These are phyloP conservation scores for Vinca major DNA, from an alignment of 305 asterid genomes.

Conservation along the genomic window DNA sequence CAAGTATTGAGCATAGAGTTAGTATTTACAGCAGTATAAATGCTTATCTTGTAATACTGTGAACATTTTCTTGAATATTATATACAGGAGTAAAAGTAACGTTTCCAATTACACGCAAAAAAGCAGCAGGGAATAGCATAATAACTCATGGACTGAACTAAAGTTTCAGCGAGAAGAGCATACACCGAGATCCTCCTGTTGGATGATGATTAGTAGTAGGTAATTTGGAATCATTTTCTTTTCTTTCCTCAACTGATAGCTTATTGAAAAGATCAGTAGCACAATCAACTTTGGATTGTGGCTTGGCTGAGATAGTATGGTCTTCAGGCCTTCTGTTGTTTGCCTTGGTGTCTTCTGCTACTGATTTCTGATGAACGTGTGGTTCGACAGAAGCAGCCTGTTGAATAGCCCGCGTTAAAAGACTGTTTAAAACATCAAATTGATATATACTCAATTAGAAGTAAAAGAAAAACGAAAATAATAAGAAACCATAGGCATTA, in stretches of 20 bases:
- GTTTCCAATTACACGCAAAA: background rate
- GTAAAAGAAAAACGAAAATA: background rate
- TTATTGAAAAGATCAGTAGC: slow-evolving; percentile 71
- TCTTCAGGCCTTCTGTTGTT: slow-evolving; percentile 2
- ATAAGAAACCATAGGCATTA: slow-evolving; percentile 19
- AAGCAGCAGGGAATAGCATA: slow-evolving; percentile 3
- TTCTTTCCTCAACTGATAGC: slow-evolving; percentile 58
- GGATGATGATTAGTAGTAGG: slow-evolving; percentile 39
- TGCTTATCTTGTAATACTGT: background rate
- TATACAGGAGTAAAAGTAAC: background rate
- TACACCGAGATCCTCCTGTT: slow-evolving; percentile 75
- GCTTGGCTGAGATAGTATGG: slow-evolving; percentile 23
- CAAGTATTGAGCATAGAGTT: background rate
- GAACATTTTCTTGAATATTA: background rate
- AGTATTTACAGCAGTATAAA: background rate
- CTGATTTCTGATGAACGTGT: slow-evolving; percentile 28
- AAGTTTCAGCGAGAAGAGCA: slow-evolving; percentile 18
- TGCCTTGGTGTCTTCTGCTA: slow-evolving; percentile 35
- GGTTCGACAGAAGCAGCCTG: background rate
- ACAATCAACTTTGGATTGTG: slow-evolving; percentile 50
- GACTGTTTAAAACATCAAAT: background rate
- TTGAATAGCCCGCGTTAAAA: background rate
- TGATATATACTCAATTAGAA: background rate
- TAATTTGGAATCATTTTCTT: slow-evolving; percentile 32
- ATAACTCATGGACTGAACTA: background rate